A percentile compares a stretch with the other conserved stretches of the same genome.
Conservation (phyloP, 2,329 filamentous ascomycete species). For the Xylaria sp. region DNA sequence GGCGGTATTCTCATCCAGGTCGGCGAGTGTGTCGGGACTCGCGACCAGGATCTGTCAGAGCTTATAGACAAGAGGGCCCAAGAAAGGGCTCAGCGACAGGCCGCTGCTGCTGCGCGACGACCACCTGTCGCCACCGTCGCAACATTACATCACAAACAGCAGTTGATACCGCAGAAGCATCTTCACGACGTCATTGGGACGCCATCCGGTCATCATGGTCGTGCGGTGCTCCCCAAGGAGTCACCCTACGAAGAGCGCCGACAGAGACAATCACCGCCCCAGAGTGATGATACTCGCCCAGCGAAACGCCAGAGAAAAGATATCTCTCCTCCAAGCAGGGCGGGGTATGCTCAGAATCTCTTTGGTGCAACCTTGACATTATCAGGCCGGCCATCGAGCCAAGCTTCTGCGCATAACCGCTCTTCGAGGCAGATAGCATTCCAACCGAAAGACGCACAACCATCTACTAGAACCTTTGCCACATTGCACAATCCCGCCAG, state of each 20-base stretch:
- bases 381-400: constrained; percentile 53
- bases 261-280: constrained; percentile 48
- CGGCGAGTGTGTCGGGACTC: constrained; percentile 75
- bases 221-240: constrained; percentile 64
- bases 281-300: constrained; percentile 46
- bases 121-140: constrained; percentile 36
- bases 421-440: background rate
- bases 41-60: constrained; percentile 80
- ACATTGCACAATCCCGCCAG: background rate
- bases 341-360: constrained; percentile 62
- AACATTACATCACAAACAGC: constrained; percentile 47
- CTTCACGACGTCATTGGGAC: constrained; percentile 72
- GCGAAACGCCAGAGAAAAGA: constrained; percentile 57
- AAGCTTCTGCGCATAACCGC: constrained; percentile 39
- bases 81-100: constrained; percentile 63
- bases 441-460: background rate
- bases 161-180: constrained; percentile 56
- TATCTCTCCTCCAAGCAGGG: constrained; percentile 56
- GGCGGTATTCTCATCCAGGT: constrained; percentile 83
- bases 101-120: constrained; percentile 54
- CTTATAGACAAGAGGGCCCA: constrained; percentile 76
- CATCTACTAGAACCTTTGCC: background rate
- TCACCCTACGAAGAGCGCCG: constrained; percentile 74
- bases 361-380: constrained; percentile 61
- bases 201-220: constrained; percentile 71